phyloP scores from a whole-genome alignment of 1,284 basidiomycete genomes.

The Ceratobasidium sp. region DNA sequence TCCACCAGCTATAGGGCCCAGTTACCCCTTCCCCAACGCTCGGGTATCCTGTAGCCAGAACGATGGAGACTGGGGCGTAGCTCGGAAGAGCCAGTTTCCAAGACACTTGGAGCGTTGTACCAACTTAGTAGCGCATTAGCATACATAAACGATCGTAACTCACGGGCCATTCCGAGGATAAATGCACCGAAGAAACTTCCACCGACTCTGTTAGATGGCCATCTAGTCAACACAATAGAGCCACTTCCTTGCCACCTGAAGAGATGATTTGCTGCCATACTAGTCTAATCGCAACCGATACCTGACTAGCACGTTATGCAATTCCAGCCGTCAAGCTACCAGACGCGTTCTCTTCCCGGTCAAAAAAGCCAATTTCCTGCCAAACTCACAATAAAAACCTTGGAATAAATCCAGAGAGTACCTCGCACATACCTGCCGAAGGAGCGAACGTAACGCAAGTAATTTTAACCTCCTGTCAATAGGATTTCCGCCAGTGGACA shows the following conservation, averaged over 20 bases:
- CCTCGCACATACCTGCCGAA: constrained; percentile 3
- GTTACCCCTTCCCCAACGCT: too few relatives aligned
- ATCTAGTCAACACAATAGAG: background rate
- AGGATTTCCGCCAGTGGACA: constrained; percentile 45
- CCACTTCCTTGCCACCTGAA: constrained; percentile 44
- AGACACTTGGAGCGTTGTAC: constrained; percentile 8
- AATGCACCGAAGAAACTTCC: constrained; percentile 49
- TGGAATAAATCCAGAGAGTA: too few relatives aligned
- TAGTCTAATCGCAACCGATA: constrained; percentile 50
- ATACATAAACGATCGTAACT: constrained; percentile 48
- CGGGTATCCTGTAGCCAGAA: constrained; percentile 21
- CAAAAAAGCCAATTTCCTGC: constrained; percentile 49
- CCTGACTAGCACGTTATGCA: constrained; percentile 48
- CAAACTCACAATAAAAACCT: constrained; percentile 4
- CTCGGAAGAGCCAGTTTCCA: constrained; percentile 32
- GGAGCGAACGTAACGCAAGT: background rate
- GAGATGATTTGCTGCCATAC: constrained; percentile 50
- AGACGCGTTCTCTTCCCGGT: constrained; percentile 46
- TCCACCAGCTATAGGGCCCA: too few relatives aligned
- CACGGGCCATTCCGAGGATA: constrained; percentile 49
- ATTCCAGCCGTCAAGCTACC: constrained; percentile 51
- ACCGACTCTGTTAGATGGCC: background rate
- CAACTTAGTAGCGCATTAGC: constrained; percentile 35
- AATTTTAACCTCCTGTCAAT: constrained; percentile 42
- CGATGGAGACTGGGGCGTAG: constrained; percentile 21